phyloP scores from a whole-genome alignment of 2,329 filamentous ascomycete genomes.

The Verticillium nonalfalfae region DNA sequence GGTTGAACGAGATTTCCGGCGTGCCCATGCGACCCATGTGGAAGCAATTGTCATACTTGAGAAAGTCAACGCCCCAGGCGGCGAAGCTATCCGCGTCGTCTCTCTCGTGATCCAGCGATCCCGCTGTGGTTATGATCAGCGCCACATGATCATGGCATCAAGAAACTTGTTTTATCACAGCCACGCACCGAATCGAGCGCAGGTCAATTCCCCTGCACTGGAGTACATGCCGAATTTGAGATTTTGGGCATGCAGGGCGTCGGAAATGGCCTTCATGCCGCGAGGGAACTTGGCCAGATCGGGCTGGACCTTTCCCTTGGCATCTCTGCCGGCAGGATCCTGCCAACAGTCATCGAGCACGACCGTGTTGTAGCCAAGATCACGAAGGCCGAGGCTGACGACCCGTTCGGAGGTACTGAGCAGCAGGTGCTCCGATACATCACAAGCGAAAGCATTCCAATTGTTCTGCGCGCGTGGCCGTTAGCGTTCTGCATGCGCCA shows the following conservation, averaged over 20 bases:
- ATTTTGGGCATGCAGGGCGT: constrained; percentile 25
- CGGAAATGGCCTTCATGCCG: constrained; percentile 26
- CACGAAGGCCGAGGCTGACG: constrained; percentile 17
- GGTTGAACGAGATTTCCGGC: constrained; percentile 18
- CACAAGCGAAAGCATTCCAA: constrained; percentile 9
- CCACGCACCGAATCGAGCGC: constrained; percentile 32
- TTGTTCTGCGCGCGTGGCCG: constrained; percentile 4
- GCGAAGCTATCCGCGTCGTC: constrained; percentile 47
- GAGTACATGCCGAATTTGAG: constrained; percentile 32
- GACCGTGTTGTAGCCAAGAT: constrained; percentile 21
- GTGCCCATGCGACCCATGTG: constrained; percentile 19
- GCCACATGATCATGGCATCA: constrained; percentile 16
- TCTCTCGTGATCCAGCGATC: constrained; percentile 42
- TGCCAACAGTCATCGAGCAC: constrained; percentile 29
- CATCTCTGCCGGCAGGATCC: constrained; percentile 15
- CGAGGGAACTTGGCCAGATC: constrained; percentile 27
- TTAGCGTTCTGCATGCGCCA: not conserved
- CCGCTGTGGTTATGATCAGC: constrained; percentile 18
- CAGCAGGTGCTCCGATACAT: constrained; percentile 11
- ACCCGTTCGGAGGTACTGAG: constrained; percentile 15
- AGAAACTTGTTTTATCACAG: not conserved
- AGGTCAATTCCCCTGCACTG: constrained; percentile 38
- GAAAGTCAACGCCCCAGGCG: constrained; percentile 44
- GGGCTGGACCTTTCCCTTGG: constrained; percentile 18
- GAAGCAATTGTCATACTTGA: constrained; percentile 47